Percentiles rank a stretch among this genome's conserved stretches.
phyloP scores from a whole-genome alignment of 2,329 filamentous ascomycete species.

The Dothistroma septosporum region DNA sequence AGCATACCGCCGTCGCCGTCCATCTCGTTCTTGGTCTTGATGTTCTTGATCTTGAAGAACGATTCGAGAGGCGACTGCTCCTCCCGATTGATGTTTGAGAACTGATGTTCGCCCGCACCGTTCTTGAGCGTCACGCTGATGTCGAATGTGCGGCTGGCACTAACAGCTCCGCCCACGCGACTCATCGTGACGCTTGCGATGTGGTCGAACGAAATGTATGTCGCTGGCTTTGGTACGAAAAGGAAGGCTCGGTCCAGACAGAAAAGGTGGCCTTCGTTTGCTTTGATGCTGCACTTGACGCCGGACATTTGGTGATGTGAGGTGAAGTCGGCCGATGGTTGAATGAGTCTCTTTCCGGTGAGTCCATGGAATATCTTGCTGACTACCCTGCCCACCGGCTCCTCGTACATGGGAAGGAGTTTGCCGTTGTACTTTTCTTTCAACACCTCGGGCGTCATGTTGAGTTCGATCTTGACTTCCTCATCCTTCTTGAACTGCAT shows the following conservation, averaged over 20 bases:
- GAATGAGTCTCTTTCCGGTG: slow-evolving; percentile 90
- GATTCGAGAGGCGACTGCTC: slow-evolving; percentile 94
- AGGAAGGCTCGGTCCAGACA: slow-evolving; percentile 97
- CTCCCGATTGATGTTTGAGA: slow-evolving; percentile 98
- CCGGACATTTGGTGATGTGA: slow-evolving; percentile 91
- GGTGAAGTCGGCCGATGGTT: slow-evolving; percentile 88
- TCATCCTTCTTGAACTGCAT: slow-evolving; percentile 99
- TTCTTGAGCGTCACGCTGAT: slow-evolving; percentile 89
- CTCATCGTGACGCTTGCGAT: slow-evolving; percentile 90
- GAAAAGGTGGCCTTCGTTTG: slow-evolving; percentile 95
- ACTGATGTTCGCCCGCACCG: slow-evolving; percentile 83
- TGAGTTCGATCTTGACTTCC: slow-evolving; percentile 92
- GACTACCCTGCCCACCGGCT: slow-evolving; percentile 87
- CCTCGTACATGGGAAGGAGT: slow-evolving; percentile 83
- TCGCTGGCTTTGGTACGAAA: slow-evolving; percentile 97
- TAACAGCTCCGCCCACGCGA: slow-evolving; percentile 88
- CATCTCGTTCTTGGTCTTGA: slow-evolving; percentile 98
- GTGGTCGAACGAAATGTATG: slow-evolving; percentile 94
- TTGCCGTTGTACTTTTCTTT: slow-evolving; percentile 86
- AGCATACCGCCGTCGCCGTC: slow-evolving; percentile 75
- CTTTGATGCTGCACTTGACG: slow-evolving; percentile 99
- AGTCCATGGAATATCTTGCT: slow-evolving; percentile 93
- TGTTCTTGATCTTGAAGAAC: slow-evolving; percentile 93
- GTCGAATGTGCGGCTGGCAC: slow-evolving; percentile 92
- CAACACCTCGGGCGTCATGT: slow-evolving; percentile 87